phyloP scores from a whole-genome alignment of 768 basidiomycete genomes.

The Coprinellus micaceus region DNA sequence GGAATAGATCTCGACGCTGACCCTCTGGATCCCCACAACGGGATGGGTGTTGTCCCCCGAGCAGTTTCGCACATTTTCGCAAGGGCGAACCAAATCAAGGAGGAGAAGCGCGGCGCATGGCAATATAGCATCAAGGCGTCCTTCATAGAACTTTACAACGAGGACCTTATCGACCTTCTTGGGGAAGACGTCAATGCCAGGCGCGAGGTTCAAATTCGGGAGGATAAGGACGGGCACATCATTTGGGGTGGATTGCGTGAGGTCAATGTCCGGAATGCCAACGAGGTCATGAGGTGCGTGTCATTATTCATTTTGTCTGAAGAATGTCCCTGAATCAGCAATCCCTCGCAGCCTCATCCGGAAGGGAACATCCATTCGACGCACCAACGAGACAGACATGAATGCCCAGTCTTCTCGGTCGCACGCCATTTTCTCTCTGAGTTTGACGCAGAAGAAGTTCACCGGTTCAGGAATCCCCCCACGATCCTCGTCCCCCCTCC shows the following conservation, averaged over 20 bases:
- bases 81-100: conserved; percentile 69
- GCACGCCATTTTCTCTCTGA: conserved; percentile 98
- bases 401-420: conserved; percentile 97
- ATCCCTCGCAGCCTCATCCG: conserved; percentile 63
- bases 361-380: conserved; percentile 83
- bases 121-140: conserved; percentile 80
- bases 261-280: conserved; percentile 76
- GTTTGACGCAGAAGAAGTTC: conserved; percentile 86
- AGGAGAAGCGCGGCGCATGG: conserved; percentile 73
- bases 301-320: conserved; percentile 14
- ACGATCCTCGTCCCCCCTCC: conserved; percentile 74
- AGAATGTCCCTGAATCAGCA: conserved; percentile 5
- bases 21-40: conserved; percentile 75
- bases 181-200: conserved; percentile 64
- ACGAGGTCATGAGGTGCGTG: conserved; percentile 90
- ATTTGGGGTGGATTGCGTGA: conserved; percentile 96
- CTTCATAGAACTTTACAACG: conserved; percentile 98
- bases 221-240: conserved; percentile 95
- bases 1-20: conserved; percentile 88
- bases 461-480: conserved; percentile 67
- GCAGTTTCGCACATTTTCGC: conserved; percentile 88
- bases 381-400: conserved; percentile 98
- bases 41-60: conserved; percentile 94
- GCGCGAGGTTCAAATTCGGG: conserved; percentile 91
- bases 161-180: conserved; percentile 93